Conservation (phyloP, 2,329 filamentous ascomycete genomes). For the Truncatella angustata region DNA sequence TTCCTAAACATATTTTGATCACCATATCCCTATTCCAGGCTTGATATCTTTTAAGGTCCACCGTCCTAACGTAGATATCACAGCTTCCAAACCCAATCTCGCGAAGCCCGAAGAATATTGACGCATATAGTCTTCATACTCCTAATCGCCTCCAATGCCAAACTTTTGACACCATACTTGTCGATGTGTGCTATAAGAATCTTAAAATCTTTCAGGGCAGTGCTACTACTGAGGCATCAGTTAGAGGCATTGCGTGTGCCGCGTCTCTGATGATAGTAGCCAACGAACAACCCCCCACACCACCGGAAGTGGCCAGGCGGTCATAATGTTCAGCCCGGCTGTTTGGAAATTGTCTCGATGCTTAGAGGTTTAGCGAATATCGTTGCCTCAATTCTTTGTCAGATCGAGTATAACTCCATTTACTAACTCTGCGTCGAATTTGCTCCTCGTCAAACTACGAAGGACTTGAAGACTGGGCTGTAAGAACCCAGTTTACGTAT, state of each 20-base stretch:
- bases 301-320: too few species aligned
- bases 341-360: constrained; percentile 9
- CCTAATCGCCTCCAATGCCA: neutral
- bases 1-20: too few species aligned
- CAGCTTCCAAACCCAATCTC: neutral
- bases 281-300: too few species aligned
- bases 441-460: constrained; percentile 9
- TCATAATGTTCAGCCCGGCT: neutral
- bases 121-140: neutral
- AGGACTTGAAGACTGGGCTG: constrained; percentile 13
- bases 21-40: neutral
- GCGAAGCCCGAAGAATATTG: neutral
- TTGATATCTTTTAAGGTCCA: neutral
- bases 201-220: constrained; percentile 17
- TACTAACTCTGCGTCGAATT: neutral
- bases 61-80: neutral
- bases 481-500: constrained; percentile 34
- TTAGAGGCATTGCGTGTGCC: constrained; percentile 13
- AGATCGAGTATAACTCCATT: constrained; percentile 8
- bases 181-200: neutral
- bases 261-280: constrained; percentile 13
- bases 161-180: constrained; percentile 2
- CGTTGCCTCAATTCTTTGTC: constrained; percentile 11
- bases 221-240: constrained; percentile 18
- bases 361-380: constrained; percentile 11